Evolutionary conservation across 106 monocot species (phyloP), one percentile per base, ranked within the genome.

Genomic region (Narthecium ossifragum): DNA sequence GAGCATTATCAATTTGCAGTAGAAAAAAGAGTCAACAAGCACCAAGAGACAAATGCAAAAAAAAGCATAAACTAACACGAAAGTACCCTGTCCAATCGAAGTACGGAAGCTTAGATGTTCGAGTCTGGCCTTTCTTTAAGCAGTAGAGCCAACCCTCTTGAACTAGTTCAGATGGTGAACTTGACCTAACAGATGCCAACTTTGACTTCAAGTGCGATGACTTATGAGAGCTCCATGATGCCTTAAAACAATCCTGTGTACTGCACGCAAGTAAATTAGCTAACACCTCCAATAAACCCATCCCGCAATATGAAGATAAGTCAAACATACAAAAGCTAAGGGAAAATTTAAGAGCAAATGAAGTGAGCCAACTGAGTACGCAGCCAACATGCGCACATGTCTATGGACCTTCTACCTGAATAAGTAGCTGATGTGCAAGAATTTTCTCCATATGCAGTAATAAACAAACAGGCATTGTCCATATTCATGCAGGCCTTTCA

Each of bases 61-160:
- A n/a, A n/a, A n/a, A n/a, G n/a, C n/a, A n/a, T n/a, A n/a, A n/a
- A n/a, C n/a, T n/a, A n/a, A n/a, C 14, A 52, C 26, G 55, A 3
- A 31, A 72, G 61, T 92, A 94, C 93, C 93, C 96, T 23, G 86
- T 90, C 96, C 96, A 96, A 69, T 86, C 81, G 76, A 81, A 96
- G 78, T 67, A 59, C 45, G 96, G 96, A 70, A 81, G 68, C 37
- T 65, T 34, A 69, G 75, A 41, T 56, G 78, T 74, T 31, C 96
- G 77, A 55, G 50, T 61, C 62, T 78, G 86, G 31, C 96, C 96
- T 76, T 90, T 96, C 76, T 79, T 90, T 52, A 84, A 32, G 73
- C 96, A 96, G 69, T 86, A 96, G 11, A 78, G 30, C 90, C 96
- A 96, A 69, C 76, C 83, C 1, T 80, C 72, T 57, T 73, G 70